Percentiles rank a stretch among this genome's conserved stretches.
Conservation (phyloP, 225 moss, liverwort and hornwort genomes). For the Physcomitrium patens region DNA sequence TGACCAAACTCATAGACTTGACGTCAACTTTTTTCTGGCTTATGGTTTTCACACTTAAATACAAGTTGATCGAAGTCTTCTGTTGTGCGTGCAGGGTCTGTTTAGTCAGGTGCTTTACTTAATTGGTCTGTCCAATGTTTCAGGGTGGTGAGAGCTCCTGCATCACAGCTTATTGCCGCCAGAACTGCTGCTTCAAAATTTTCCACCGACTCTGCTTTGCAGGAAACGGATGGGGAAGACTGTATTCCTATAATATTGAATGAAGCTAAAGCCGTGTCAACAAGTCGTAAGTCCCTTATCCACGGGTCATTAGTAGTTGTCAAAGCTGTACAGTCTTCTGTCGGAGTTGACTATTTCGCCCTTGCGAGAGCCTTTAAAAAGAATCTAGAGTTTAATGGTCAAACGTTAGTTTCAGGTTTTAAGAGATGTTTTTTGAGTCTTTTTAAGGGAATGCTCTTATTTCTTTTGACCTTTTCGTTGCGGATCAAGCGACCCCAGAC, state of each 20-base stretch:
- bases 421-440: neutral
- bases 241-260: conserved; percentile 25
- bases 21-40: neutral
- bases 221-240: conserved; percentile 25
- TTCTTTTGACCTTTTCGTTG: neutral
- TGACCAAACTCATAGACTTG: conserved; percentile 10
- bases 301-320: conserved; percentile 14
- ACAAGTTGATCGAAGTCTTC: conserved; percentile 7
- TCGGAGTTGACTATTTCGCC: neutral
- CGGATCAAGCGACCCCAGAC: neutral
- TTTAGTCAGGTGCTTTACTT: conserved; percentile 1
- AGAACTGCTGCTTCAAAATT: conserved; percentile 34
- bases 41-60: neutral
- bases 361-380: conserved; percentile 14
- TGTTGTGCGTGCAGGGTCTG: neutral
- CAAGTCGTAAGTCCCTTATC: conserved; percentile 34
- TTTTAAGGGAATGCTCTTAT: neutral
- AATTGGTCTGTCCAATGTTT: conserved; percentile 19
- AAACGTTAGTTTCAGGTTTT: neutral
- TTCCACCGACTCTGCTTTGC: conserved; percentile 33
- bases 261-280: conserved; percentile 28
- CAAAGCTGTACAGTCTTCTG: conserved; percentile 4
- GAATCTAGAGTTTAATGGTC: neutral
- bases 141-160: conserved; percentile 85
- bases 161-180: conserved; percentile 67